Evolutionary conservation across 2,329 filamentous ascomycete genomes (phyloP).

Genomic region (Rhynchosporium secalis): DNA sequence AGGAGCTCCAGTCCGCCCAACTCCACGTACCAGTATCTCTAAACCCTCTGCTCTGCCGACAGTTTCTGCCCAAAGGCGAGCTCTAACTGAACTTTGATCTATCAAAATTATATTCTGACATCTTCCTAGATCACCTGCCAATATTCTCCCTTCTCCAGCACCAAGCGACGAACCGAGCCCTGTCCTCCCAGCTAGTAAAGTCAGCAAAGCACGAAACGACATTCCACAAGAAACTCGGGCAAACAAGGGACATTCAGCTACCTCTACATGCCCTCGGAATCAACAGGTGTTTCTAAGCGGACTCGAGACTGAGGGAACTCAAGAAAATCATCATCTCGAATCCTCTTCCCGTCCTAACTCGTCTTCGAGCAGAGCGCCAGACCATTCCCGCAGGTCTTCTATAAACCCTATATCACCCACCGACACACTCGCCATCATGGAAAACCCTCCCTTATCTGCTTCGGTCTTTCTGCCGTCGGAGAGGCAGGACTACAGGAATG

Average conservation of each 20-base stretch:
- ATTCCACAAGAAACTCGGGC: constrained; percentile 3
- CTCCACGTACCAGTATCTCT: constrained; percentile 32
- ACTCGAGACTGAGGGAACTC: constrained; percentile 1
- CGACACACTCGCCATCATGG: constrained; percentile 2
- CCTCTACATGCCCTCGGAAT: background rate
- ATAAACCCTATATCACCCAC: constrained; percentile 9
- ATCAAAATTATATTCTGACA: constrained; percentile 15
- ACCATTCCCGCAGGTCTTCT: constrained; percentile 4
- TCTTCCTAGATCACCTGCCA: constrained; percentile 15
- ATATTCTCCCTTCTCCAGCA: constrained; percentile 51
- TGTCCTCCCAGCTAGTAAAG: constrained; percentile 39
- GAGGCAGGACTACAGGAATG: background rate
- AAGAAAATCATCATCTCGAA: background rate
- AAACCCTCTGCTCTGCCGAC: constrained; percentile 23
- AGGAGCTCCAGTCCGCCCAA: constrained; percentile 36
- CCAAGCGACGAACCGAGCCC: constrained; percentile 62
- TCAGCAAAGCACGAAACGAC: constrained; percentile 34
- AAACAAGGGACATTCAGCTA: constrained; percentile 13
- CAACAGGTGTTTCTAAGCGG: constrained; percentile 12
- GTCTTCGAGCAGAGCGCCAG: constrained; percentile 8
- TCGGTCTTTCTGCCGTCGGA: constrained; percentile 19
- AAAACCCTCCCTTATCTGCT: constrained; percentile 16
- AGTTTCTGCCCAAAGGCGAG: constrained; percentile 28
- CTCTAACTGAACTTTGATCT: background rate
- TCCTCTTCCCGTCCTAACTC: background rate